Percentiles rank a stretch among this genome's conserved stretches.
These are phyloP conservation scores for Dacryopinax primogenitus DNA, from an alignment of 768 basidiomycete species.

Conservation along the genomic window DNA sequence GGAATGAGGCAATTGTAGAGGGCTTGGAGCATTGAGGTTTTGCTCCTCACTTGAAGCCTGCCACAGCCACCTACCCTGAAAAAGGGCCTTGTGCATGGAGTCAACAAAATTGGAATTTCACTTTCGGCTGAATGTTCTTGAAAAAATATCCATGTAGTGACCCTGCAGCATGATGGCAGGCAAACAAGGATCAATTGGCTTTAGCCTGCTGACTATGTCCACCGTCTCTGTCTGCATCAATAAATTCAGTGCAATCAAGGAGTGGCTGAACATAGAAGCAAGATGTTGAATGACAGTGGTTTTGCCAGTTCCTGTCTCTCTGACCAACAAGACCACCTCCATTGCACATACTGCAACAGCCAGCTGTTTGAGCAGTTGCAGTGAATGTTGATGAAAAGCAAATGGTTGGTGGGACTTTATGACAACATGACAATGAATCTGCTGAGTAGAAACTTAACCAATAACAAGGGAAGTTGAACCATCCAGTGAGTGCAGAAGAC, in stretches of 20 bases:
- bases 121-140: constrained; percentile 72
- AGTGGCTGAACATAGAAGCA: constrained; percentile 58
- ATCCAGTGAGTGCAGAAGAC: constrained; percentile 49
- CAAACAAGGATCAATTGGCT: constrained; percentile 80
- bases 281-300: constrained; percentile 84
- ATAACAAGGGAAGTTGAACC: constrained; percentile 46
- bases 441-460: constrained; percentile 31
- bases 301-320: constrained; percentile 99
- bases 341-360: constrained; percentile 52
- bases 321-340: constrained; percentile 84
- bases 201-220: constrained; percentile 88
- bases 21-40: no score
- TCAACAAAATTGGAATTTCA: constrained; percentile 80
- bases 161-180: constrained; percentile 59
- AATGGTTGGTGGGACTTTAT: constrained; percentile 46
- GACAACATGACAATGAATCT: constrained; percentile 38
- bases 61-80: constrained; percentile 77
- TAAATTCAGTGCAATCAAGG: constrained; percentile 79
- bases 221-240: constrained; percentile 94
- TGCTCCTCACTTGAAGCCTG: no score
- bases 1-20: no score
- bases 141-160: constrained; percentile 68
- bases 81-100: constrained; percentile 66
- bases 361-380: constrained; percentile 66
- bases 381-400: constrained; percentile 76